Percentiles rank a stretch among this genome's conserved stretches.
Conservation (phyloP, 2,329 filamentous ascomycete species). For the Myriangium duriaei region DNA sequence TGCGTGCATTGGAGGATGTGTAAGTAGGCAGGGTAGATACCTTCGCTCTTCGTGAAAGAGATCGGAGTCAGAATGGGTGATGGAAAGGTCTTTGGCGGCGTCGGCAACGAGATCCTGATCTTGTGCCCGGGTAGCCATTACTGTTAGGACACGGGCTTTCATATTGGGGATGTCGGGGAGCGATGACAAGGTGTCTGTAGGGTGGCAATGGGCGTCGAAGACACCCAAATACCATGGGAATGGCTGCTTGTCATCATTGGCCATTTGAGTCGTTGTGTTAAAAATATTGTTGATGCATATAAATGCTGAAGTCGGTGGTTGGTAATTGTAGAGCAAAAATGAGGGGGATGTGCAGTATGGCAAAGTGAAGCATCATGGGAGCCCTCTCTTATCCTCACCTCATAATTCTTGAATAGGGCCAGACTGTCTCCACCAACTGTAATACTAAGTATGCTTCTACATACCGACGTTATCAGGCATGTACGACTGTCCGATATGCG, state of each 20-base stretch:
- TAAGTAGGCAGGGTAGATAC: slow-evolving; percentile 9
- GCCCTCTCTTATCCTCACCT: too few species aligned
- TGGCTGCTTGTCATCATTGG: slow-evolving; percentile 11
- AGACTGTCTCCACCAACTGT: too few species aligned
- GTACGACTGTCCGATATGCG: slow-evolving; percentile 75
- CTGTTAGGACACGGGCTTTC: slow-evolving; percentile 52
- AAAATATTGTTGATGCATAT: too few species aligned
- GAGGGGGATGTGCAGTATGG: too few species aligned
- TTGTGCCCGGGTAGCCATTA: slow-evolving; percentile 66
- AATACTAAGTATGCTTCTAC: too few species aligned
- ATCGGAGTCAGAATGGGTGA: not conserved
- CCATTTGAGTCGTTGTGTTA: slow-evolving; percentile 15
- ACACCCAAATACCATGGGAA: slow-evolving; percentile 61
- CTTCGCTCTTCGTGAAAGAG: slow-evolving; percentile 6
- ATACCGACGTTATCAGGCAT: slow-evolving; percentile 20
- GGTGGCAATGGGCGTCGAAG: slow-evolving; percentile 74
- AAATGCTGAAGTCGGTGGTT: too few species aligned
- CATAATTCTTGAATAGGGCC: too few species aligned
- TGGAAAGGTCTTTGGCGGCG: slow-evolving; percentile 40
- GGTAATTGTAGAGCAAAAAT: too few species aligned
- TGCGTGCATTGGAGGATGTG: not conserved
- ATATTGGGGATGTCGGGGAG: slow-evolving; percentile 48
- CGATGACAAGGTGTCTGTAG: slow-evolving; percentile 61
- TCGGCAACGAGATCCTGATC: slow-evolving; percentile 61
- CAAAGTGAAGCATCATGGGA: too few species aligned